phyloP scores from a whole-genome alignment of 306 rosid species.

The Urtica urens region DNA sequence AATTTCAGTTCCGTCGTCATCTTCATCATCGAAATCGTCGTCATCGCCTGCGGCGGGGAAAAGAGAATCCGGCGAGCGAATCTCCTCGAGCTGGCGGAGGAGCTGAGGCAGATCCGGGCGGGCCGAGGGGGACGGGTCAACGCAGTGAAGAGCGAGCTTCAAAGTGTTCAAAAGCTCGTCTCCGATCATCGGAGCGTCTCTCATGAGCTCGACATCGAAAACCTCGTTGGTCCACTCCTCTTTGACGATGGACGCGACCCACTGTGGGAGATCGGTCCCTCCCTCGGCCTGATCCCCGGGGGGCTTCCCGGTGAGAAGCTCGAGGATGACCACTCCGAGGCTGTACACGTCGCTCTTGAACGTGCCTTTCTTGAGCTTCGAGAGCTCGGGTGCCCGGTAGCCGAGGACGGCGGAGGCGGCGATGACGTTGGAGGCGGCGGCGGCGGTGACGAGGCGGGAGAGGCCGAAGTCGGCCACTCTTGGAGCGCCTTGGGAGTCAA shows the following conservation, averaged over 20 bases:
- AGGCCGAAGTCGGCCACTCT: constrained; percentile 74
- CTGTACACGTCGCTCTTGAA: constrained; percentile 78
- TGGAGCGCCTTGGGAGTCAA: constrained; percentile 49
- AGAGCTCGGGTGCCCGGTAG: constrained; percentile 82
- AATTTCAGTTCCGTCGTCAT: constrained; percentile 40
- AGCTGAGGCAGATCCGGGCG: constrained; percentile 69
- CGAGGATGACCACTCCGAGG: constrained; percentile 89
- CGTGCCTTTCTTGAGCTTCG: constrained; percentile 72
- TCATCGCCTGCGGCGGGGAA: constrained; percentile 31
- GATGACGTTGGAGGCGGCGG: constrained; percentile 71
- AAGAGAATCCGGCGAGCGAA: constrained; percentile 36
- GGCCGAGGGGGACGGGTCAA: constrained; percentile 89
- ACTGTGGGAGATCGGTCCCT: constrained; percentile 85
- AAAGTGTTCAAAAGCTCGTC: constrained; percentile 73
- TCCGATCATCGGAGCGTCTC: constrained; percentile 56
- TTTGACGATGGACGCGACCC: constrained; percentile 96
- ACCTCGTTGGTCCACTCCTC: constrained; percentile 98
- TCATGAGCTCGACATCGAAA: constrained; percentile 80
- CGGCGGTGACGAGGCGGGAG: constrained; percentile 70
- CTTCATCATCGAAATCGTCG: too few species aligned
- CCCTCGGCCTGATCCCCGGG: constrained; percentile 78
- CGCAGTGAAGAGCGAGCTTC: constrained; percentile 91
- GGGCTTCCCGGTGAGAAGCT: constrained; percentile 84
- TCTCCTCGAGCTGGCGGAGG: constrained; percentile 72
- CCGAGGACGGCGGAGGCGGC: constrained; percentile 84